Conservation (phyloP, 768 basidiomycete species). For the Cystobasidium ongulense region DNA sequence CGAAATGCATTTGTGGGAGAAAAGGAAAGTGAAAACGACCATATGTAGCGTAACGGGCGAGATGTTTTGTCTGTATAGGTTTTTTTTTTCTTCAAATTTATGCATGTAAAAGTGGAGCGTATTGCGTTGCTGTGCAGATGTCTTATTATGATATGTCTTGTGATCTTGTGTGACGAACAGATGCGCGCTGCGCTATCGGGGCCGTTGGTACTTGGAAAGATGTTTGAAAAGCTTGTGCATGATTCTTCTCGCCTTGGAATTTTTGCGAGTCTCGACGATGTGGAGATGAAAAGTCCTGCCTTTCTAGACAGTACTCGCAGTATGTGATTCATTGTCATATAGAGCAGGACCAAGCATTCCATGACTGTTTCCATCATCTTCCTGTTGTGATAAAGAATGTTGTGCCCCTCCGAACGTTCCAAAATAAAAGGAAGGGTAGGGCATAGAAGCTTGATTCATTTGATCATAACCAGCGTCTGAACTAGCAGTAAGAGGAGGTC, state of each 20-base stretch:
- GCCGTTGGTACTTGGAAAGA: too few species aligned
- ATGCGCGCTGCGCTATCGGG: too few species aligned
- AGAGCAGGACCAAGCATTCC: neutral
- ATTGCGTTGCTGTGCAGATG: too few species aligned
- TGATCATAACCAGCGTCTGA: neutral
- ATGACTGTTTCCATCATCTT: neutral
- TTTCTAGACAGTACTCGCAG: neutral
- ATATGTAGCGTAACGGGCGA: too few species aligned
- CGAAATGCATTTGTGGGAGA: too few species aligned
- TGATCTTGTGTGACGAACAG: too few species aligned
- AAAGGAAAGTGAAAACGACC: too few species aligned
- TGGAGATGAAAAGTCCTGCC: neutral
- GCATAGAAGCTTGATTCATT: neutral
- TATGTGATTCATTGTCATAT: neutral
- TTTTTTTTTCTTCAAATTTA: neutral
- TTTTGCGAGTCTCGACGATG: neutral
- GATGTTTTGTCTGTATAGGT: too few species aligned
- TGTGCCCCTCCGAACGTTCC: neutral
- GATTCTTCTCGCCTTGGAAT: too few species aligned
- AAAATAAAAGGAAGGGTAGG: neutral
- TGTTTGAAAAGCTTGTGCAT: too few species aligned
- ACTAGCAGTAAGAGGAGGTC: neutral
- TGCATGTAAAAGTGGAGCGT: too few species aligned
- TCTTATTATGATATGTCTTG: too few species aligned
- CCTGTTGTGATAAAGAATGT: neutral